These are phyloP conservation scores for Trichosporon sp. DNA, from an alignment of 1,284 basidiomycete genomes.

Conservation along the genomic window DNA sequence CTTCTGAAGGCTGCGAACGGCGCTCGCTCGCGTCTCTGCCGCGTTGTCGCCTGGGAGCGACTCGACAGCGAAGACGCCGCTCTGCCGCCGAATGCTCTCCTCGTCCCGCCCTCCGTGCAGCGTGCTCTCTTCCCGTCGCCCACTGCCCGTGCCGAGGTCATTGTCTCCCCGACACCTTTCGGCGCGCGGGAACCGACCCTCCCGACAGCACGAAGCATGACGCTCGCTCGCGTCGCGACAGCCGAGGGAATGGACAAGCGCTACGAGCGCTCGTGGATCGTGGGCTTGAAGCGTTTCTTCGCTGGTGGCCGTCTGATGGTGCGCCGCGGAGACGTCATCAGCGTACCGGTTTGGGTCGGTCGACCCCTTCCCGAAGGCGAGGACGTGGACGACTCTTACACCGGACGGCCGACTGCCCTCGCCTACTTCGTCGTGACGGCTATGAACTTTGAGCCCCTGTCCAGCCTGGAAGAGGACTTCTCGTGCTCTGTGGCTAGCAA, in stretches of 20 bases:
- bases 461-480: slow-evolving; percentile 55
- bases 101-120: slow-evolving; percentile 57
- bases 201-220: slow-evolving; percentile 72
- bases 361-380: slow-evolving; percentile 51
- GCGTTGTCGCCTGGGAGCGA: slow-evolving; percentile 63
- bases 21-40: slow-evolving; percentile 59
- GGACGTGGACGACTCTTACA: slow-evolving; percentile 50
- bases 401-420: slow-evolving; percentile 55
- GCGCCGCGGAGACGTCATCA: slow-evolving; percentile 78
- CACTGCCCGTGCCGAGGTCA: slow-evolving; percentile 32
- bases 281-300: slow-evolving; percentile 72
- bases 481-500: slow-evolving; percentile 55
- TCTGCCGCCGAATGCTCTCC: slow-evolving; percentile 62
- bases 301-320: slow-evolving; percentile 64
- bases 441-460: slow-evolving; percentile 65
- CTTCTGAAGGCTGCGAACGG: slow-evolving; percentile 47
- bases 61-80: slow-evolving; percentile 44
- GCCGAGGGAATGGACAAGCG: slow-evolving; percentile 72
- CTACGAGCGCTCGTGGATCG: slow-evolving; percentile 72
- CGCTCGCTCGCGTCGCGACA: slow-evolving; percentile 81
- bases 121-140: slow-evolving; percentile 41
- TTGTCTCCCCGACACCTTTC: slow-evolving; percentile 54
- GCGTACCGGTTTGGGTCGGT: slow-evolving; percentile 68
- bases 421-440: slow-evolving; percentile 80
- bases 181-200: slow-evolving; percentile 62